Evolutionary conservation across 495 filamentous ascomycete genomes (phyloP).

Genomic region (Monascus purpureus): DNA sequence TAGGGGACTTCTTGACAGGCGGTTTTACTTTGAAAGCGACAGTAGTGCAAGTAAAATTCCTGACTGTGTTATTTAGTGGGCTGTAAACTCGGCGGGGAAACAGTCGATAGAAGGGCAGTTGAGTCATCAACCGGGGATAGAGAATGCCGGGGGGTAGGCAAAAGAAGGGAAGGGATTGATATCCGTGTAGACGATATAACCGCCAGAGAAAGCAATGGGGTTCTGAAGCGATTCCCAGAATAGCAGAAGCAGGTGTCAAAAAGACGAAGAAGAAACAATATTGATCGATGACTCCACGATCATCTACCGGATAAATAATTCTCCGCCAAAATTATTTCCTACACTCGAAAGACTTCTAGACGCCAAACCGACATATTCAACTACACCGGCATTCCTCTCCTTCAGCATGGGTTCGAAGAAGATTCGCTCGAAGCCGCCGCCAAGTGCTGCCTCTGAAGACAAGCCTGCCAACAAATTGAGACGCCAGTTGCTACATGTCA

Average conservation of each 20-base stretch:
- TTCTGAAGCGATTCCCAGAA: no score
- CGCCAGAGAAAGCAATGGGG: no score
- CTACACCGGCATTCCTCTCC: background rate
- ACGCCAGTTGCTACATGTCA: constrained; percentile 59
- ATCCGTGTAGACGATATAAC: no score
- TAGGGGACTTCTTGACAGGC: constrained; percentile 16
- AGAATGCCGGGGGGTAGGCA: constrained; percentile 7
- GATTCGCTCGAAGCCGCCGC: constrained; percentile 15
- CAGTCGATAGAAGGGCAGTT: constrained; percentile 24
- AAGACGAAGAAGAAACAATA: background rate
- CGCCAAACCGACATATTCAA: no score
- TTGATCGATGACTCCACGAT: background rate
- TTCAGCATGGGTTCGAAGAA: constrained; percentile 13
- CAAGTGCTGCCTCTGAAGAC: constrained; percentile 10
- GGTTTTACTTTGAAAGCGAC: constrained; percentile 7
- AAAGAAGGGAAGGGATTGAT: constrained; percentile 1
- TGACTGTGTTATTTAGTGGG: constrained; percentile 7
- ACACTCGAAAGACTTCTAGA: constrained; percentile 1
- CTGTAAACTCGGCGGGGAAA: constrained; percentile 18
- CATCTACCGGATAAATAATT: constrained; percentile 9
- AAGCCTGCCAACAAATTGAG: constrained; percentile 55
- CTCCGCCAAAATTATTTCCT: constrained; percentile 7
- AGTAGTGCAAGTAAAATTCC: constrained; percentile 10
- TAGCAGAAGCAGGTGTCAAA: background rate
- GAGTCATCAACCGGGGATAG: constrained; percentile 32